phyloP scores from a whole-genome alignment of 2,329 filamentous ascomycete genomes.

The Nemania diffusa region DNA sequence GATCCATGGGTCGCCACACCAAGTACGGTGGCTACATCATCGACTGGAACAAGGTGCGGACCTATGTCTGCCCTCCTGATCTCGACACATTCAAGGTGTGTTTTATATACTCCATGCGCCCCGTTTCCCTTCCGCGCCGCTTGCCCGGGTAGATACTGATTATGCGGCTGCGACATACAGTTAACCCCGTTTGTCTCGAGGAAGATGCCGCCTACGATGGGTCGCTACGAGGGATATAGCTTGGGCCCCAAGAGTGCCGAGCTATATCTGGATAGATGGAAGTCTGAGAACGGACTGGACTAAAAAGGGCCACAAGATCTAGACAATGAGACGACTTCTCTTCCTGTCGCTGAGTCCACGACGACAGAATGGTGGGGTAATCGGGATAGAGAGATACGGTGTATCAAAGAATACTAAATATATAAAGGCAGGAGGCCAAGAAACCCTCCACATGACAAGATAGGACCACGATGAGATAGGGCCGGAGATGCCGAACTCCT shows the following conservation, averaged over 20 bases:
- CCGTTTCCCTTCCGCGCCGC: neutral
- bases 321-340: neutral
- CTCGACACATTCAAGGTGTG: conserved; percentile 78
- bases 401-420: neutral
- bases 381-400: neutral
- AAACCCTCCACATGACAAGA: neutral
- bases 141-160: neutral
- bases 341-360: too few relatives aligned
- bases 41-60: conserved; percentile 88
- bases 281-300: conserved; percentile 71
- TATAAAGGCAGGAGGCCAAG: neutral
- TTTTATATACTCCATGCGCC: conserved; percentile 9
- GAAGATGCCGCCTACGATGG: conserved; percentile 63
- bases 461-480: neutral
- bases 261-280: conserved; percentile 73
- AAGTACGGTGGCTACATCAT: conserved; percentile 85
- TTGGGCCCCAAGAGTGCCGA: conserved; percentile 69
- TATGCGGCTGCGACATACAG: conserved; percentile 54
- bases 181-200: conserved; percentile 82
- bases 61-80: conserved; percentile 81
- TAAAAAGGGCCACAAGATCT: conserved; percentile 47
- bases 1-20: conserved; percentile 86
- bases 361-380: neutral
- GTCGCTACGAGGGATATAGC: conserved; percentile 63
- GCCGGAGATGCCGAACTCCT: neutral